Base-by-base conservation (phyloP, 352 stramenopile genomes). In the Pythium phragmiticola region DNA sequence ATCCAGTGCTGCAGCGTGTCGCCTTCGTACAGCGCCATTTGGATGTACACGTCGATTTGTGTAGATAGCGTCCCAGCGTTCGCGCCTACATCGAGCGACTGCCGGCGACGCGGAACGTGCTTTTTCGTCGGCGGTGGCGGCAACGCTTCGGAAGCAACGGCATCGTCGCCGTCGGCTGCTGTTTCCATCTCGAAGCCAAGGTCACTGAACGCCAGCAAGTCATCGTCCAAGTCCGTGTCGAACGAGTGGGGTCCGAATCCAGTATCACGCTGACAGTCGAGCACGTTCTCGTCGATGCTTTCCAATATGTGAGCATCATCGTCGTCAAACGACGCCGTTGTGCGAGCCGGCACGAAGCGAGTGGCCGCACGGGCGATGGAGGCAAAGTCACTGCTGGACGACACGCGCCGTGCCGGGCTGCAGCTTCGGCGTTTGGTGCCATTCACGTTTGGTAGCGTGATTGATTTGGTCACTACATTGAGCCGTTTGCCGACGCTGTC, bases 1-100 rank as follows among this genome's bases (percentile, higher is more conserved):
- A 94, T 77, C 83, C 83, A 94, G 36, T 90, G 74, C 49, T 84
- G 79, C 28, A 94, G 74, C 7, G 95, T 98, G 33, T 94, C 95
- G 42, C 86, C 76, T 48, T 96, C 77, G 62, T 97, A 98, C 34
- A 97, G 90, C 45, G 97, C 90, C 94, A 98, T 98, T 70, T 98
- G 88, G 50, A 96, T 96, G 70, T 94, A 94, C 49, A 96, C 79
- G 33, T 94, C 82, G 51, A 94, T 92, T 57, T 91, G 80, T 4
- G 82, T 89, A 60, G 76, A 85, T 49, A 92, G 64, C 1, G 69
- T 54, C 26, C 68, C 70, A 26, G 48, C 60, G 12, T 37, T 65
- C 23, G 45, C 49, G 7, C 49, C 47, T 5, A 66, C 62, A 61
- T 77, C 65, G 16, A 70, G 58, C 2, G 68, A 77, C 59, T 60